Evolutionary conservation across 106 monocot species (phyloP), one percentile per base, ranked within the genome.

Genomic region (Chionographis japonica): DNA sequence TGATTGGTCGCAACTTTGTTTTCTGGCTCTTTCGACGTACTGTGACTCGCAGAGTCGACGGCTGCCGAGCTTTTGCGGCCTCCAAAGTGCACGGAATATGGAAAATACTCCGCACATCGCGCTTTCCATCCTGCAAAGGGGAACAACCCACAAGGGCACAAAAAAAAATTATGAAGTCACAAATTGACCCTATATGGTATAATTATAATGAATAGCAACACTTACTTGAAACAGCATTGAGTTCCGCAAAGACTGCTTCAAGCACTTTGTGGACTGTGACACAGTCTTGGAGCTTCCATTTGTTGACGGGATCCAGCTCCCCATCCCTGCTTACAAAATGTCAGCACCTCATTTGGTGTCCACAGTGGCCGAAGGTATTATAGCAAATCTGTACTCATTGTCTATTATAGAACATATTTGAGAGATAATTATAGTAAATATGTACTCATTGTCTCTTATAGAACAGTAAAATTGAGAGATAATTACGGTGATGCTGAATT

Each of bases 251-350:
- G 37, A 84, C 77, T 37, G 78, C 74, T 63, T 82, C 78, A 63
- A 92, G 84, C 62, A 89, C 56, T 67, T 81, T 89, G 61, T 97
- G 89, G 27, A 97, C 89, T 58, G 80, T 63, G 63, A 92, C 64
- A 66, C 89, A 92, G 16, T 97, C 92, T 59, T 74, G 40, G 40
- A 88, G 84, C 46, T 80, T 82, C 92, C 95, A 97, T 76, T 79
- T 56, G 16, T 66, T 66, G 43, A 89, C 86, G 8, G 54, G 80
- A 37, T 84, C 89, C 40, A 85, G 61, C 10, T 68, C 71, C 40
- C 71, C 80, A 59, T 79, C 63, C 73, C 89, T 91, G 79, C 49
- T 73, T 41, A 60, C 8, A n/a, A 74, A 54, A 37, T 13, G 37
- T 4, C 50, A 62, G 51, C 50, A 43, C 8, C 50, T 58, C 46